Evolutionary conservation across 208 protist species (phyloP), one percentile per base, ranked within the genome.

Genomic region (Phytomonas serpens): DNA sequence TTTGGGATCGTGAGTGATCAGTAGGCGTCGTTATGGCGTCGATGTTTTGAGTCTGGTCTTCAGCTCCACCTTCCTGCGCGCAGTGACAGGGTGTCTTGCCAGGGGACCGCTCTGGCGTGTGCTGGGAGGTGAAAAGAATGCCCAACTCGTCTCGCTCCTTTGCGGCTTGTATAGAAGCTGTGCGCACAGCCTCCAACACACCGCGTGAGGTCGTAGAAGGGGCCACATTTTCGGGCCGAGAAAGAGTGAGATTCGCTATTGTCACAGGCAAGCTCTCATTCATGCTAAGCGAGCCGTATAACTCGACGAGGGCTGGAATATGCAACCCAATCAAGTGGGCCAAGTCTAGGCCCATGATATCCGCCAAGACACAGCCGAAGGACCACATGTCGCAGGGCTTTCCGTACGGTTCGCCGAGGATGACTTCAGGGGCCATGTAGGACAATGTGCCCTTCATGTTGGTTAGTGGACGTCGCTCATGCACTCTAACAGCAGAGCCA

Each of bases 341-440:
- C 19, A 95, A 77, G 33, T 83, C 74, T 1, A 95, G 76, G 61
- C 87, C 87, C 73, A 95, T 89, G 32, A 93, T 74, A 27, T 90
- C 82, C 14, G 87, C 85, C 31, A 95, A 69, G 7, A 95, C 72
- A 75, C 85, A 93, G 34, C 90, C 90, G 71, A 93, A 83, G 34
- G 83, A 90, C 87, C 90, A 95, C 67, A 95, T 75, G 66, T 95
- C 90, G 69, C 87, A 93, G 57, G 86, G 78, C 67, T 90, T 85
- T 57, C 84, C 79, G 79, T 95, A 95, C 27, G 80, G 79, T 75
- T 95, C 87, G 36, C 84, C 84, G 0, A 95, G 74, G 52, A 95
- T 77, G 77, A 95, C 89, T 75, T 95, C 87, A 10, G 90, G 90
- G 29, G 86, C 78, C 90, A 95, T 95, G 78, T 95, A 95, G 31